A percentile compares a stretch with the other conserved stretches of the same genome.
phyloP scores from a whole-genome alignment of 768 basidiomycete genomes.

The Lentinula aciculospora region DNA sequence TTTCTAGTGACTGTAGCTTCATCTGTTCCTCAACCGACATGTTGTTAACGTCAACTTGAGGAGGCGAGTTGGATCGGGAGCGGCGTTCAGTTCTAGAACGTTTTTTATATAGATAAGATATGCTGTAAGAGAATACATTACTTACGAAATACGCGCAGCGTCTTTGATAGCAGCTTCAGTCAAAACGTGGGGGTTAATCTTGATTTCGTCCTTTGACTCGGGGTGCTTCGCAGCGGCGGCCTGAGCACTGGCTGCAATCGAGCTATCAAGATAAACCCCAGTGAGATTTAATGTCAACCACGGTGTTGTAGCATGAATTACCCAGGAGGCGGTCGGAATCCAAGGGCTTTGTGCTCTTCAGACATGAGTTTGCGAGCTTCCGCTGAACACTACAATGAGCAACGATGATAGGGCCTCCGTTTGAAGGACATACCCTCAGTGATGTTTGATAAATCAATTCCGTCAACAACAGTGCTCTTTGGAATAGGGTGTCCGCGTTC shows the following conservation, averaged over 20 bases:
- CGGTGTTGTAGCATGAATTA: neutral
- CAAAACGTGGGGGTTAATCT: conserved; percentile 9
- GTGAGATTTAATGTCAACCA: neutral
- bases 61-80: conserved; percentile 6
- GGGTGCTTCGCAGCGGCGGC: conserved; percentile 25
- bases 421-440: conserved; percentile 5
- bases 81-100: conserved; percentile 3
- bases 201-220: conserved; percentile 2
- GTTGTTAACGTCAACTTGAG: neutral
- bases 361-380: conserved; percentile 27
- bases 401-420: neutral
- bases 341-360: conserved; percentile 27
- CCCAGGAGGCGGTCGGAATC: conserved; percentile 26
- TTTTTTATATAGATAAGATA: neutral
- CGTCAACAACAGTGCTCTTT: conserved; percentile 8
- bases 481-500: conserved; percentile 9
- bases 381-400: neutral
- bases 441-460: conserved; percentile 9
- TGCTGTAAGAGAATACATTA: neutral
- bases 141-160: conserved; percentile 15
- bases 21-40: neutral
- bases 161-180: conserved; percentile 14
- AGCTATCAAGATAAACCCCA: conserved; percentile 4
- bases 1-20: conserved; percentile 2
- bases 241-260: conserved; percentile 26